Conservation (phyloP, 257 asterid genomes). For the Handroanthus guayacan region DNA sequence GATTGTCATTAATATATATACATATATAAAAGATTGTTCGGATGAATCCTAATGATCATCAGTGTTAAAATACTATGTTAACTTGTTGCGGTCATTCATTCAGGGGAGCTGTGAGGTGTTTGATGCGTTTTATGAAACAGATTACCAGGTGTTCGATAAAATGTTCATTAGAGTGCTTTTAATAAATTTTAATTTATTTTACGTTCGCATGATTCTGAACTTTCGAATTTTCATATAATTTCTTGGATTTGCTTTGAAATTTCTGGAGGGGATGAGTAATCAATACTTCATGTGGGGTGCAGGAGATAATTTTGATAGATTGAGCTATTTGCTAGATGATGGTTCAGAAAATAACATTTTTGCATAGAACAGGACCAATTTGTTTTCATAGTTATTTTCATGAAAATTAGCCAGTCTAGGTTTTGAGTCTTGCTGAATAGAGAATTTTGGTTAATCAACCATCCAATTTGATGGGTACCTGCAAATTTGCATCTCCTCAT, state of each 20-base stretch:
- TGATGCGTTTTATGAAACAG: background rate
- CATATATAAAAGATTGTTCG: background rate
- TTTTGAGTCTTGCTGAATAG: background rate
- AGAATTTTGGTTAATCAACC: background rate
- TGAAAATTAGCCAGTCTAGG: background rate
- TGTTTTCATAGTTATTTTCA: background rate
- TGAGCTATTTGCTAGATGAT: constrained; percentile 23
- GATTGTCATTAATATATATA: background rate
- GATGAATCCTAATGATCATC: background rate
- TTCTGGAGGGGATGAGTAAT: constrained; percentile 10
- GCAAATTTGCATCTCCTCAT: background rate
- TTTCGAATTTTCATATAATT: background rate
- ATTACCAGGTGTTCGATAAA: constrained; percentile 47
- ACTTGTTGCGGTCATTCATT: background rate
- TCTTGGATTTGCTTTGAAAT: background rate
- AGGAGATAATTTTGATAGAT: background rate
- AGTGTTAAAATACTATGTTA: background rate
- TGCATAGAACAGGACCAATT: background rate
- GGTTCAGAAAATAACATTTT: background rate
- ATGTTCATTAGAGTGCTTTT: constrained; percentile 29
- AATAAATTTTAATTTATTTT: background rate
- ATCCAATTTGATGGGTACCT: background rate
- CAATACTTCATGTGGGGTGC: background rate
- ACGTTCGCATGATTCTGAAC: constrained; percentile 2
- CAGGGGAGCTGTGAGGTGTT: background rate